phyloP scores from a whole-genome alignment of 1,284 basidiomycete genomes.

The Trichosporon ovoides region DNA sequence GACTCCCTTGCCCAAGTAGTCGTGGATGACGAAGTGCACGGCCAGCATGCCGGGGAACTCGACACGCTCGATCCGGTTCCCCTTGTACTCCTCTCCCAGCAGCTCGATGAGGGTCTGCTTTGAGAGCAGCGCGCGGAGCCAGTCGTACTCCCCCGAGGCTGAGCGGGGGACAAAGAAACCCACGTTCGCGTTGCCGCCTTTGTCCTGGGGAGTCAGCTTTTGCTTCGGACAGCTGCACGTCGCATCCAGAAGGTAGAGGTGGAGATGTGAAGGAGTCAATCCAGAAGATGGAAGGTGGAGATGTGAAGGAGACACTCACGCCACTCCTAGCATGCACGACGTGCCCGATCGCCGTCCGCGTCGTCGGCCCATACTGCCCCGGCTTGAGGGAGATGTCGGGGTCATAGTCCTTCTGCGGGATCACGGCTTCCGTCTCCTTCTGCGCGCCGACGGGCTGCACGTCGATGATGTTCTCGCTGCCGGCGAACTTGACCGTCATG shows the following conservation, averaged over 20 bases:
- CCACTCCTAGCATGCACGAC: slow-evolving; percentile 30
- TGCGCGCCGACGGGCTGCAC: slow-evolving; percentile 4
- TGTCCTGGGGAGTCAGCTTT: slow-evolving; percentile 21
- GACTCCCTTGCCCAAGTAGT: slow-evolving; percentile 33
- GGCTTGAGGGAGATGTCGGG: slow-evolving; percentile 3
- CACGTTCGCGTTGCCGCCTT: slow-evolving; percentile 30
- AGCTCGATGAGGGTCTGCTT: slow-evolving; percentile 17
- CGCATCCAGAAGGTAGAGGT: too few species aligned
- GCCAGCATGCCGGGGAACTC: slow-evolving; percentile 29
- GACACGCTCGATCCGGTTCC: slow-evolving; percentile 28
- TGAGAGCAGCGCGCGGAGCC: slow-evolving; percentile 21
- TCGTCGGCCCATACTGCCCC: slow-evolving; percentile 18
- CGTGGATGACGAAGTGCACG: slow-evolving; percentile 39
- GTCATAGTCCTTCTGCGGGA: slow-evolving; percentile 16
- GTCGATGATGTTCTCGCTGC: neutral
- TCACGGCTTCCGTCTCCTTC: slow-evolving; percentile 4
- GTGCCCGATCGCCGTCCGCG: slow-evolving; percentile 21
- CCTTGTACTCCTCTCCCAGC: slow-evolving; percentile 24
- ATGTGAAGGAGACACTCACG: neutral
- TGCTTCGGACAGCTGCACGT: too few species aligned
- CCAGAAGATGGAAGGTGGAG: too few species aligned
- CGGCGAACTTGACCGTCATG: slow-evolving; percentile 15
- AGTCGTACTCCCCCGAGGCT: slow-evolving; percentile 21
- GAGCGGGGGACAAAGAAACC: slow-evolving; percentile 26
- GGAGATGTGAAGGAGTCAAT: too few species aligned